Percentiles rank a stretch among this genome's conserved stretches.
These are phyloP conservation scores for Yamadazyma tumulicola DNA, from an alignment of 805 yeast genomes.

Conservation along the genomic window DNA sequence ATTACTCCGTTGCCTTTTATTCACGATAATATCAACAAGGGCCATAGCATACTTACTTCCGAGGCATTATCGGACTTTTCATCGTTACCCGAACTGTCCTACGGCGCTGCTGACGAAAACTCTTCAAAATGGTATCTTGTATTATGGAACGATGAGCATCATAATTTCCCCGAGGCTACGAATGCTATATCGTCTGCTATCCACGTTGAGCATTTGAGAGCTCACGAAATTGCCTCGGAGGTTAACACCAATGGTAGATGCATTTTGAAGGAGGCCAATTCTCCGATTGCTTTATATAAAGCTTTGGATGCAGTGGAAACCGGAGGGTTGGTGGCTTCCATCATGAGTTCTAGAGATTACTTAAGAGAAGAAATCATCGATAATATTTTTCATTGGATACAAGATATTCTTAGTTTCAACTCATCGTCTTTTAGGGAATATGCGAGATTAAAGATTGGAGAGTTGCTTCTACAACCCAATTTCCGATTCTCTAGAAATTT, in stretches of 20 bases:
- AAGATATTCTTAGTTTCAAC: slow-evolving; percentile 28
- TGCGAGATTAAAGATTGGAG: slow-evolving; percentile 30
- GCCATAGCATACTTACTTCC: slow-evolving; percentile 19
- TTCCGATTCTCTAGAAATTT: slow-evolving; percentile 30
- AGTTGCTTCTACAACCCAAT: slow-evolving; percentile 36
- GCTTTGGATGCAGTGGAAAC: slow-evolving; percentile 39
- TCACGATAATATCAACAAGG: slow-evolving; percentile 26
- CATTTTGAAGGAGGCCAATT: slow-evolving; percentile 34
- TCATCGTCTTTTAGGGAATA: slow-evolving; percentile 19
- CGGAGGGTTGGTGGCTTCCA: slow-evolving; percentile 54
- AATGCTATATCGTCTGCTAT: slow-evolving; percentile 40
- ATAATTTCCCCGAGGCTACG: slow-evolving; percentile 55
- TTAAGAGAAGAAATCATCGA: slow-evolving; percentile 46
- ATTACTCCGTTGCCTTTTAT: slow-evolving; percentile 39
- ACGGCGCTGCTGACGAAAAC: slow-evolving; percentile 32
- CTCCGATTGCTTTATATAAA: slow-evolving; percentile 20
- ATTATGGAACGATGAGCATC: slow-evolving; percentile 80
- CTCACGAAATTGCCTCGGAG: slow-evolving; percentile 36
- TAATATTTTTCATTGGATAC: slow-evolving; percentile 50
- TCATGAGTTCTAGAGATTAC: slow-evolving; percentile 49
- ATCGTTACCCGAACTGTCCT: slow-evolving; percentile 26
- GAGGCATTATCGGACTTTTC: slow-evolving; percentile 27
- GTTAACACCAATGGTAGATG: slow-evolving; percentile 53
- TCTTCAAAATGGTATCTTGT: slow-evolving; percentile 43
- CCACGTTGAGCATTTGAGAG: slow-evolving; percentile 20